These are phyloP conservation scores for Lumnitzera racemosa DNA, from an alignment of 345 rosid species.

Conservation along the genomic window DNA sequence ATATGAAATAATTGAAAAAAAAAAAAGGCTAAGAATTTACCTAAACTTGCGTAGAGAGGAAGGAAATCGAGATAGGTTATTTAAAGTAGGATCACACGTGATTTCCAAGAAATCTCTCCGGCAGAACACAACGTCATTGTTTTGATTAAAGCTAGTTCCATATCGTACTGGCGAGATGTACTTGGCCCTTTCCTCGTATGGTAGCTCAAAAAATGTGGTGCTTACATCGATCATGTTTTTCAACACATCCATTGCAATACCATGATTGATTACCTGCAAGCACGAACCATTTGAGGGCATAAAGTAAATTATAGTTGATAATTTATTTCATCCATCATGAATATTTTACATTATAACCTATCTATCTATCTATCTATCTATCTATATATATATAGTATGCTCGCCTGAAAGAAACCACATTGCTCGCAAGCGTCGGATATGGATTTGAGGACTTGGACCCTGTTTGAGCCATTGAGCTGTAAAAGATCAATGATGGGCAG, in stretches of 20 bases:
- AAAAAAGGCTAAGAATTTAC: no score
- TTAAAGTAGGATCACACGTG: slow-evolving; percentile 26
- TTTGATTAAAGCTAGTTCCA: slow-evolving; percentile 39
- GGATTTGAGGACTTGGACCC: slow-evolving; percentile 15
- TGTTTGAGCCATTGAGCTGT: slow-evolving; percentile 16
- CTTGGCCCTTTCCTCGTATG: slow-evolving; percentile 35
- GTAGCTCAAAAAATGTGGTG: slow-evolving; percentile 24
- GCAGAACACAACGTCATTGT: slow-evolving; percentile 23
- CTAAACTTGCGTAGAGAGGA: no score
- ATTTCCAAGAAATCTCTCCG: slow-evolving; percentile 42
- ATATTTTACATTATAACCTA: no score
- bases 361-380: no score
- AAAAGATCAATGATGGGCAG: slow-evolving; percentile 30
- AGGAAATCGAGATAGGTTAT: no score
- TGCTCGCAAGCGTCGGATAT: slow-evolving; percentile 26
- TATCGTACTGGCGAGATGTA: slow-evolving; percentile 29
- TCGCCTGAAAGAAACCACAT: slow-evolving; percentile 35
- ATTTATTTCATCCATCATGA: not conserved
- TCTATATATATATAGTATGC: not conserved
- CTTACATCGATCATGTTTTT: slow-evolving; percentile 10
- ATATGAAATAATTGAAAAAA: no score
- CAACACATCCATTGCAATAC: slow-evolving; percentile 13
- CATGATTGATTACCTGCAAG: slow-evolving; percentile 30
- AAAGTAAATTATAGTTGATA: not conserved
- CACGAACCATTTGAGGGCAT: not conserved